Evolutionary conservation across 1,284 basidiomycete genomes (phyloP), one percentile per base, ranked within the genome.

Genomic region (Tylopilus microsporus): DNA sequence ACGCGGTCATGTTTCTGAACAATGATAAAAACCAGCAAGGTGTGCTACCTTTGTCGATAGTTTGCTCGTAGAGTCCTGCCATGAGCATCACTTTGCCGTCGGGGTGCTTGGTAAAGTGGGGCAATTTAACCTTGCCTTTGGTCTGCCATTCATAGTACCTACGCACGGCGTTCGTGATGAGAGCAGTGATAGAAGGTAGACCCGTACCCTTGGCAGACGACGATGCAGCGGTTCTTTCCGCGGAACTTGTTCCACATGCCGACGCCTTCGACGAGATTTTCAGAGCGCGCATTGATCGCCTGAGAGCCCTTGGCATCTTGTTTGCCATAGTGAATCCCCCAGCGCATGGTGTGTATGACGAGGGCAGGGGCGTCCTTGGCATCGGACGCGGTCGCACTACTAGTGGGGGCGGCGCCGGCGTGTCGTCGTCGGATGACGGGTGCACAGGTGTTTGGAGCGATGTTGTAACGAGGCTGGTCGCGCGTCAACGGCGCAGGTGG

Each of bases 91-190:
- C 66, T 39, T 77, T 79, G 3, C 82, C 83, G 50, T 87, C 81
- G 41, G 82, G 79, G 48, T 82, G 85, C 67, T 87, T 90, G 21
- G 83, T 86, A 65, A 92, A 94, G 69, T 95, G 84, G 0, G 94
- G 91, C 1, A 91, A 67, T 61, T 90, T 87, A 16, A 86, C 79
- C 63, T 86, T 86, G 49, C 87, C 88, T 68, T 88, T 92, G 63
- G 85, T 88, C 55, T 91, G 77, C 91, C 95, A 98, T 76, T 93
- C 95, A 72, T 88, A 98, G 74, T 94, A 97, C 48, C 88, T 94
- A 41, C 32, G 16, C 12, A 30, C 18, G 18, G 21, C 5, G 18
- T 63, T 12, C 18, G 21, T 57, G 58, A 59, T 25, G 19, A n/a
- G n/a, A 19, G 32, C 39, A 32, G 18, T 25, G 6, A 3, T 0